Evolutionary conservation across 1,284 basidiomycete genomes (phyloP).

Genomic region (Grifola frondosa): DNA sequence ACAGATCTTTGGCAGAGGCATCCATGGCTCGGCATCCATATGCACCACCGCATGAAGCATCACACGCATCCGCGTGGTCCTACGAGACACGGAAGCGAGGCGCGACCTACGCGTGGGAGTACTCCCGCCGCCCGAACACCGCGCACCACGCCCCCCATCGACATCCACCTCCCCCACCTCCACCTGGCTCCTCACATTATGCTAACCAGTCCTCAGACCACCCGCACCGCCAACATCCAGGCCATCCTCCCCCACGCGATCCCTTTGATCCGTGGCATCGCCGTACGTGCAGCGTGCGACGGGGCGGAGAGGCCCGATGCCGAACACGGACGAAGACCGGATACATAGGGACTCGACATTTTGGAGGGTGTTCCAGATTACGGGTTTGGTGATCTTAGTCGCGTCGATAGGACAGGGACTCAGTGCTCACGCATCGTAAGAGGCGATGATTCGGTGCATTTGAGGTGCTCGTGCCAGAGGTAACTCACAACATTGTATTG

Average conservation of each 20-base stretch:
- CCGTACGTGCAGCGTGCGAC: conserved; percentile 33
- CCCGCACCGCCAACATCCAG: conserved; percentile 14
- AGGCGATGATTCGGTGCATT: too few species aligned
- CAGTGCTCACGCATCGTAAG: conserved; percentile 20
- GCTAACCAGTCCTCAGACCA: too few species aligned
- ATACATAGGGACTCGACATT: conserved; percentile 28
- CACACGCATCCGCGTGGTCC: conserved; percentile 18
- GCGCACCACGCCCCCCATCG: conserved; percentile 8
- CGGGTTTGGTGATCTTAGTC: conserved; percentile 33
- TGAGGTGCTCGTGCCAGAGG: too few species aligned
- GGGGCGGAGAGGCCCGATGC: conserved; percentile 18
- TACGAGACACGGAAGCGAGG: conserved; percentile 33
- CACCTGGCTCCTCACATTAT: conserved; percentile 17
- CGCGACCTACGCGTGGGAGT: conserved; percentile 42
- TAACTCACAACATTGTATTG: too few species aligned
- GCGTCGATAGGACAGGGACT: conserved; percentile 28
- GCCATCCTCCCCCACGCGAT: too few species aligned
- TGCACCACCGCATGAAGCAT: conserved; percentile 13
- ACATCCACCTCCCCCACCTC: conserved; percentile 12
- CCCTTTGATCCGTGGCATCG: too few species aligned
- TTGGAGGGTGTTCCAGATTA: conserved; percentile 32
- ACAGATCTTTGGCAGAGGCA: conserved; percentile 27
- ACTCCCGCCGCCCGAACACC: conserved; percentile 24
- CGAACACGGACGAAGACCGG: conserved; percentile 24
- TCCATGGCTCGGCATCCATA: conserved; percentile 1